Evolutionary conservation across 768 basidiomycete species (phyloP), one percentile per base, ranked within the genome.

Genomic region (Termitomyces eurrhizus): DNA sequence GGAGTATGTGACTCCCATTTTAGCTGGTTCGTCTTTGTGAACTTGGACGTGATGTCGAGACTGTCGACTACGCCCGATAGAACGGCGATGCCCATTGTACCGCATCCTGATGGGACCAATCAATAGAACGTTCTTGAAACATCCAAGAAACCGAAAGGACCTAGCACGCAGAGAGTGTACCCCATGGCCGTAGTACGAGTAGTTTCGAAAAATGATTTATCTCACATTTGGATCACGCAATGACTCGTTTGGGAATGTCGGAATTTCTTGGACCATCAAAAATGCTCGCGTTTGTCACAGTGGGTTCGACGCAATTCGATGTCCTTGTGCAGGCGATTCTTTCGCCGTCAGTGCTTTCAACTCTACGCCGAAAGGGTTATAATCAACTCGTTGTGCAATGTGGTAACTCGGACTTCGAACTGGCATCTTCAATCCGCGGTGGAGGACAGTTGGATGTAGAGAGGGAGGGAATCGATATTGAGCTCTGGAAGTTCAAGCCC

Each of bases 21-120:
- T 9, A 53, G 56, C 36, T 53, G 56, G 56, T 59, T 61, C 21
- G 63, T 65, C 29, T 67, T 68, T 33, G 62, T 59, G 39, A 65
- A 63, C 58, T 69, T 71, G 5, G 72, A 67, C 35, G 67, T 68
- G 48, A 66, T 72, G 72, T 93, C 83, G 46, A 98, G 84, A 69
- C 92, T 92, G 63, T 88, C 84, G 54, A 97, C 78, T 45, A 98
- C 90, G 49, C 97, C 97, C 26, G 96, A 95, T 52, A 95, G 83
- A 72, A 99, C 83, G 60, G 97, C 95, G 67, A 98, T 76, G 59
- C 97, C 97, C 97, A 99, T 98, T 12, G 96, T 98, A 59, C 97
- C 97, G 74, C 97, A 98, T 80, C 96, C 97, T 89, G 68, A 60
- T 62, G 59, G 29, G 59, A 56, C 62, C 64, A 64, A 61, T 66